Percentiles rank a stretch among this genome's conserved stretches.
These are phyloP conservation scores for Ustilago bromivora DNA, from an alignment of 1,284 basidiomycete species.

Conservation along the genomic window DNA sequence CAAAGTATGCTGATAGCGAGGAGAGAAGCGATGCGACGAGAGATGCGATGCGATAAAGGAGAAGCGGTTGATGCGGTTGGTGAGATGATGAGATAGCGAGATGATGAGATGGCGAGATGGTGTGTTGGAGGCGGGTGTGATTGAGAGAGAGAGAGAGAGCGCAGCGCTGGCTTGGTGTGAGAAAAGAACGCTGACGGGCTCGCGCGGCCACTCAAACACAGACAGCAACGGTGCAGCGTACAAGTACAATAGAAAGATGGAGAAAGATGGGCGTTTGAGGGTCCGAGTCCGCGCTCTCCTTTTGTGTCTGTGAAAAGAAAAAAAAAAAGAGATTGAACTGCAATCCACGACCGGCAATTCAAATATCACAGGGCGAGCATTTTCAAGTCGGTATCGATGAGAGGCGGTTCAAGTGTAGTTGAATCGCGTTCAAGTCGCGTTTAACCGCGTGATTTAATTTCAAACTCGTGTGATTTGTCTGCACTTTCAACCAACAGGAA, in stretches of 20 bases:
- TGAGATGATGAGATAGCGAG: constrained; percentile 15
- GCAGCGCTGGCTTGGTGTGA: constrained; percentile 1
- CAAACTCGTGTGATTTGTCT: constrained; percentile 1
- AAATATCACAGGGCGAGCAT: background rate
- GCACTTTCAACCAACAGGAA: background rate
- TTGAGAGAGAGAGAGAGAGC: constrained; percentile 8
- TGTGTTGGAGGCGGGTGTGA: constrained; percentile 8
- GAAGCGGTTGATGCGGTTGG: constrained; percentile 4
- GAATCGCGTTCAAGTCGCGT: background rate
- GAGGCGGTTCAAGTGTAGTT: background rate
- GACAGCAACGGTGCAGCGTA: background rate
- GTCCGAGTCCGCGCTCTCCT: background rate
- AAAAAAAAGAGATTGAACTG: background rate
- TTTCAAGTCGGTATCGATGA: constrained; percentile 1
- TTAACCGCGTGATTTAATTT: background rate
- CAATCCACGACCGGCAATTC: background rate
- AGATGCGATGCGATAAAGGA: background rate
- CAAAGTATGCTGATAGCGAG: constrained; percentile 4
- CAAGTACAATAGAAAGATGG: background rate
- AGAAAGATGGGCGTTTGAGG: background rate
- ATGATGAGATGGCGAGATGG: constrained; percentile 16
- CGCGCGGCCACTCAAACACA: background rate
- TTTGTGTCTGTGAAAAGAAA: no score
- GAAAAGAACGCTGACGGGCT: constrained; percentile 5
- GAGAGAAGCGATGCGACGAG: background rate